Percentiles rank a stretch among this genome's conserved stretches.
These are phyloP conservation scores for Pulveroboletus sp. DNA, from an alignment of 768 basidiomycete genomes.

Conservation along the genomic window DNA sequence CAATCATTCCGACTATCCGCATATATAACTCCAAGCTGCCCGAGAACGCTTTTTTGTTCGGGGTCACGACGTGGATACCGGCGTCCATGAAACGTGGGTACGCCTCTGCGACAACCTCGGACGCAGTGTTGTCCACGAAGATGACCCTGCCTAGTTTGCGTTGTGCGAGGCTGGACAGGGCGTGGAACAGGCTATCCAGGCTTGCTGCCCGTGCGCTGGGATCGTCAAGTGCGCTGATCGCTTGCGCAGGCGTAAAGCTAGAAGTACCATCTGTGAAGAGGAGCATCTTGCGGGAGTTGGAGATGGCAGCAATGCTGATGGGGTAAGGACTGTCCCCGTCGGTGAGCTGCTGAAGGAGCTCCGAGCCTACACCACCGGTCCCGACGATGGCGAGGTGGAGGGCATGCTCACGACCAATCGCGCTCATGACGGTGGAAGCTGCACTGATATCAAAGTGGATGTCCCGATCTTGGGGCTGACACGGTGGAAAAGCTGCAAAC, in stretches of 20 bases:
- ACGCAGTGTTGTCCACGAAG: constrained; percentile 89
- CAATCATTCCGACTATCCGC: constrained; percentile 51
- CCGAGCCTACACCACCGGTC: constrained; percentile 87
- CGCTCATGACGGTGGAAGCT: constrained; percentile 11
- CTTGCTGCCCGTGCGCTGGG: constrained; percentile 33
- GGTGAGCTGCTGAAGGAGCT: constrained; percentile 78
- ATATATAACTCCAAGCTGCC: constrained; percentile 64
- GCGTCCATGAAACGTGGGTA: constrained; percentile 77
- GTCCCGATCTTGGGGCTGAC: not conserved
- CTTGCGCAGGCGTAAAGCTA: constrained; percentile 33
- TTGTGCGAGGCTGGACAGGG: constrained; percentile 43
- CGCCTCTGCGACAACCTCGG: constrained; percentile 68
- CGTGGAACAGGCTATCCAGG: constrained; percentile 36
- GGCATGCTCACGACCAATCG: constrained; percentile 23
- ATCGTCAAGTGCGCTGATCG: constrained; percentile 46
- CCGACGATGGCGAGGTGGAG: constrained; percentile 76
- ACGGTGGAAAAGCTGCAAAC: not conserved
- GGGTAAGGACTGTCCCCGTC: constrained; percentile 44
- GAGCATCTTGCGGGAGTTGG: constrained; percentile 60
- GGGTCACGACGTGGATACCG: constrained; percentile 87
- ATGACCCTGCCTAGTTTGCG: constrained; percentile 50
- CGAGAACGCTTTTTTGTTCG: constrained; percentile 97
- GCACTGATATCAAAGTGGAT: constrained; percentile 2
- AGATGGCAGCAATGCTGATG: constrained; percentile 66
- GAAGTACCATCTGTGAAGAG: constrained; percentile 47